A percentile compares a stretch with the other conserved stretches of the same genome.
Evolutionary conservation across 23 red algal genomes (phyloP).

Genomic region (Gracilariopsis chorda): DNA sequence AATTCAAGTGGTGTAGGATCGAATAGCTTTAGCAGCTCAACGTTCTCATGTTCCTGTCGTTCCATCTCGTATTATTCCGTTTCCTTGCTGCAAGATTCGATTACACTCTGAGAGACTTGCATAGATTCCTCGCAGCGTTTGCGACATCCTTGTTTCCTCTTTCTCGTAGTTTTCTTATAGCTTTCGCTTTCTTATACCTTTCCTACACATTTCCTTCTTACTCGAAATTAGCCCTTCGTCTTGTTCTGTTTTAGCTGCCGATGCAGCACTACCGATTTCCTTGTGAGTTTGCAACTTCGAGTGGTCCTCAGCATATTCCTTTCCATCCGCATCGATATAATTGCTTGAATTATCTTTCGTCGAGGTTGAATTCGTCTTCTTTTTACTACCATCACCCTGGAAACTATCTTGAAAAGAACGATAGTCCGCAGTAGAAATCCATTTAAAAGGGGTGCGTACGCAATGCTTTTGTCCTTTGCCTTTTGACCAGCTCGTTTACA

Average conservation of each 20-base stretch:
- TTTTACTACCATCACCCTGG: neutral
- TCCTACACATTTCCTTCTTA: neutral
- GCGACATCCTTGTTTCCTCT: neutral
- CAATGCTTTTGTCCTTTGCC: neutral
- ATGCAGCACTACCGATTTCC: neutral
- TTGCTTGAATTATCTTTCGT: neutral
- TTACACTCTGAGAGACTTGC: neutral
- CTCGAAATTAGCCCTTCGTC: neutral
- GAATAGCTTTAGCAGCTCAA: neutral
- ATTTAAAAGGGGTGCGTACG: neutral
- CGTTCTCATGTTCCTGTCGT: neutral
- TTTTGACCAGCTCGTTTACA: neutral
- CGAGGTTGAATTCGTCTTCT: neutral
- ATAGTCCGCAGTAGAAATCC: constrained; percentile 28
- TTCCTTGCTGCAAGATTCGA: neutral
- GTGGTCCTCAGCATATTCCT: neutral
- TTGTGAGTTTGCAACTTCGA: neutral
- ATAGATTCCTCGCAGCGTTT: neutral
- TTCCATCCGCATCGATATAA: neutral
- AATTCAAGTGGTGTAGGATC: neutral
- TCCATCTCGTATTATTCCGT: neutral
- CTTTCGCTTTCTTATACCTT: constrained; percentile 4
- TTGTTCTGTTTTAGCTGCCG: neutral
- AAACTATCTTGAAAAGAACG: neutral
- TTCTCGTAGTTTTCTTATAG: neutral